phyloP scores from a whole-genome alignment of 2,329 filamentous ascomycete species.

The Coniella vitis region DNA sequence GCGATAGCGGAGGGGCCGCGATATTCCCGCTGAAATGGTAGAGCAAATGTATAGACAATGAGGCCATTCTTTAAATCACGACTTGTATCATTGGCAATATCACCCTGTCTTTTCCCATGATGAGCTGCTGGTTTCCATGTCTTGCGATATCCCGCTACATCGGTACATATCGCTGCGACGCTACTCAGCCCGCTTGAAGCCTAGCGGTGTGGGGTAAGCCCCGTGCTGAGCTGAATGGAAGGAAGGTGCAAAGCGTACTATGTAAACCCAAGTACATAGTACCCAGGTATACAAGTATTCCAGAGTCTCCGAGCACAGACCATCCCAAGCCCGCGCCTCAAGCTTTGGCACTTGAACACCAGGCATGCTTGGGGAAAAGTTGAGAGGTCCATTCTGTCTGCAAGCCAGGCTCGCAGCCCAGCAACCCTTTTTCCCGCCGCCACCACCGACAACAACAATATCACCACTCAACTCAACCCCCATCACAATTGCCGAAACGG shows the following conservation, averaged over 20 bases:
- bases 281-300: no score
- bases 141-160: no score
- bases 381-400: slow-evolving; percentile 20
- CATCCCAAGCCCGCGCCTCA: neutral
- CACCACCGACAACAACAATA: neutral
- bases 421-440: slow-evolving; percentile 20
- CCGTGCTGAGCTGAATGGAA: neutral
- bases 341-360: neutral
- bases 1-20: no score
- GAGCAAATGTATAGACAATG: no score
- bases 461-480: neutral
- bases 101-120: no score
- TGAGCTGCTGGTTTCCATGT: no score
- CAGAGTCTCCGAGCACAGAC: no score
- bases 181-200: neutral
- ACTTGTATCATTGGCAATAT: no score
- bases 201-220: slow-evolving; percentile 16
- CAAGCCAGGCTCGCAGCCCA: slow-evolving; percentile 21
- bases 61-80: no score
- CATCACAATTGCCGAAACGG: neutral
- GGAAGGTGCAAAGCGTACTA: slow-evolving; percentile 18
- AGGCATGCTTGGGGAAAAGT: slow-evolving; percentile 17
- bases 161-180: no score
- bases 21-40: no score
- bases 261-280: slow-evolving; percentile 12